These are phyloP conservation scores for Kwoniella bestiolae DNA, from an alignment of 768 basidiomycete species.

Conservation along the genomic window DNA sequence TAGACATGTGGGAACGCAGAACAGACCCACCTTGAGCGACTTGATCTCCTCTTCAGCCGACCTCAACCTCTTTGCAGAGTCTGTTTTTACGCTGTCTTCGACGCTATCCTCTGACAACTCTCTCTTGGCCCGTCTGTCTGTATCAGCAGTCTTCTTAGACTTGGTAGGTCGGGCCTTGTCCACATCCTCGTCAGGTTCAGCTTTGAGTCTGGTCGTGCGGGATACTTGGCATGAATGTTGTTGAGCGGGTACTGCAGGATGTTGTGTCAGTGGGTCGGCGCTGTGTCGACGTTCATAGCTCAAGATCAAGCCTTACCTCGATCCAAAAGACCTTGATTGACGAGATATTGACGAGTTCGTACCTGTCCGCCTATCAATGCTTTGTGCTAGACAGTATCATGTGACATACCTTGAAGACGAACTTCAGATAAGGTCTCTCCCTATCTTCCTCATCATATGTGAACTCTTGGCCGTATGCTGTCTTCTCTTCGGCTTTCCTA, in stretches of 20 bases:
- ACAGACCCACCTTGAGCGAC: not conserved
- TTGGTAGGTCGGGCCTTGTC: not conserved
- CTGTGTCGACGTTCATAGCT: not conserved
- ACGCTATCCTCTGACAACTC: not conserved
- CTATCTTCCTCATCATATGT: constrained; percentile 6
- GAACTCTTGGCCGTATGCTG: constrained; percentile 13
- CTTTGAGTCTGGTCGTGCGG: constrained; percentile 8
- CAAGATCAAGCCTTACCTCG: constrained; percentile 10
- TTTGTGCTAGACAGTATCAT: not conserved
- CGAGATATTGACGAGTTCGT: constrained; percentile 12
- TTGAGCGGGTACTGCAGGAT: constrained; percentile 11
- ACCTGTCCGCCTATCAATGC: not conserved
- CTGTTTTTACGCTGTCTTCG: not conserved
- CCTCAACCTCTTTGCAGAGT: not conserved
- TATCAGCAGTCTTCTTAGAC: not conserved
- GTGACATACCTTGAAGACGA: constrained; percentile 22
- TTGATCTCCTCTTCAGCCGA: not conserved
- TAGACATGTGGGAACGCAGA: too few species aligned
- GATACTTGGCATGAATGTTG: constrained; percentile 23
- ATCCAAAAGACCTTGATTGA: not conserved
- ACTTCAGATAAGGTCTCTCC: constrained; percentile 1
- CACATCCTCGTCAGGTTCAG: constrained; percentile 2
- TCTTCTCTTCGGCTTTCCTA: not conserved
- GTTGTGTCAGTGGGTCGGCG: not conserved
- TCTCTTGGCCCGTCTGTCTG: not conserved